These are phyloP conservation scores for Cyclostephanos tholiformis DNA, from an alignment of 108 stramenopile genomes.

Conservation along the genomic window DNA sequence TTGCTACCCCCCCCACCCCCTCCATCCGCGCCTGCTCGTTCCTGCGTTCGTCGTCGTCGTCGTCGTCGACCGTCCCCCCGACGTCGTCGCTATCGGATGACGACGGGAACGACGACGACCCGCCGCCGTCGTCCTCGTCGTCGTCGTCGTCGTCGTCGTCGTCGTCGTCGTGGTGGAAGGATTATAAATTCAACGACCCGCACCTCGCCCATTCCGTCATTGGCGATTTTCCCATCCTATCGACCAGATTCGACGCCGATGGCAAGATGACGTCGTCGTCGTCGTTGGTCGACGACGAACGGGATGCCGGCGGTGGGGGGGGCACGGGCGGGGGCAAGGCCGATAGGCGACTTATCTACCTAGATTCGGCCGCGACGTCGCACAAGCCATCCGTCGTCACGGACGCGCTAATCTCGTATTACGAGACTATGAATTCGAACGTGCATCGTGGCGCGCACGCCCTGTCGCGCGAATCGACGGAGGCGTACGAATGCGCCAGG, in stretches of 20 bases:
- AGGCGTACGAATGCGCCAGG: constrained; percentile 87
- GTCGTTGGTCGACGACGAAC: neutral
- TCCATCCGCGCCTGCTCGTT: no score
- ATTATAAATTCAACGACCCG: constrained; percentile 41
- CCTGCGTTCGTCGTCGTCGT: no score
- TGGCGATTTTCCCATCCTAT: constrained; percentile 49
- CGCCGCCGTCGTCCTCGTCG: neutral
- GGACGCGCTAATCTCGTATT: constrained; percentile 74
- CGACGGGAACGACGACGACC: no score
- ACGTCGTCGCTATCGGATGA: no score
- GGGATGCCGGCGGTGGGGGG: constrained; percentile 3
- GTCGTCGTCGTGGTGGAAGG: constrained; percentile 44
- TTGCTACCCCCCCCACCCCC: no score
- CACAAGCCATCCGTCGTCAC: constrained; percentile 92
- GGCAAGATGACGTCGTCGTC: constrained; percentile 22
- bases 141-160: constrained; percentile 7
- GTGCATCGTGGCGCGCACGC: constrained; percentile 96
- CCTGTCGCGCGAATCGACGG: constrained; percentile 85
- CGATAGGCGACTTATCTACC: constrained; percentile 86
- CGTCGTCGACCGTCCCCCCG: no score
- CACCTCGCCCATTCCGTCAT: constrained; percentile 38
- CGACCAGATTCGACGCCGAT: constrained; percentile 35
- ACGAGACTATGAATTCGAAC: constrained; percentile 81
- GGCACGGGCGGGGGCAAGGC: no score
- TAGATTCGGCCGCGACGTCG: constrained; percentile 96